Evolutionary conservation across 2,329 filamentous ascomycete species (phyloP).

Genomic region (Cladosporium sp.): DNA sequence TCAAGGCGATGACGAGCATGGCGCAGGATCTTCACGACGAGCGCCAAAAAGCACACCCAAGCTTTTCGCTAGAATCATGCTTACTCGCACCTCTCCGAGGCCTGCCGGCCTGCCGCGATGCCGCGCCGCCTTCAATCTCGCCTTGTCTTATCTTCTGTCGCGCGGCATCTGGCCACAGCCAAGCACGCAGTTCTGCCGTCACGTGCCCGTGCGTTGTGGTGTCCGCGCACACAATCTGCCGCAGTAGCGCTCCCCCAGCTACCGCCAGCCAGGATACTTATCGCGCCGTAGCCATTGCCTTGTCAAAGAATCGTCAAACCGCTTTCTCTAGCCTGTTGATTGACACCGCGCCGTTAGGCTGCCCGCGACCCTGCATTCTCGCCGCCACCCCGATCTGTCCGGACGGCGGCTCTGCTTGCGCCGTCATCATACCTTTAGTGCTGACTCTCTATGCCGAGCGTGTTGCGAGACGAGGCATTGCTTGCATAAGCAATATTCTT

Average conservation of each 20-base stretch:
- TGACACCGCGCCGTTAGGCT: neutral
- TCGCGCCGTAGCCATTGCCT: constrained; percentile 6
- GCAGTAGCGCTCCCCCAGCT: constrained; percentile 3
- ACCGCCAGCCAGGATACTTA: constrained; percentile 6
- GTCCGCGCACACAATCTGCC: constrained; percentile 5
- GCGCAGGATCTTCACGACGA: constrained; percentile 18
- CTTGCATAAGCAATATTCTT: neutral
- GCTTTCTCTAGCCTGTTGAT: neutral
- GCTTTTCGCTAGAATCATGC: constrained; percentile 14
- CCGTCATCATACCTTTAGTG: constrained; percentile 9
- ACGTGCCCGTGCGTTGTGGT: neutral
- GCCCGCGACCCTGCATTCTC: constrained; percentile 10
- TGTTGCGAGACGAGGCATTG: neutral
- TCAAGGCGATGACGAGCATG: constrained; percentile 6
- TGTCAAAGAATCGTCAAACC: constrained; percentile 18
- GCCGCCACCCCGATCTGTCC: constrained; percentile 1
- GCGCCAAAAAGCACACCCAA: constrained; percentile 13
- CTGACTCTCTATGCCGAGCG: neutral
- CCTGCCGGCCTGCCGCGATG: constrained; percentile 5
- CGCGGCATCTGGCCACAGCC: constrained; percentile 15
- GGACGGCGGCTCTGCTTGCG: constrained; percentile 11
- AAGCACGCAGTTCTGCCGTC: constrained; percentile 1
- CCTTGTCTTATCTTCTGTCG: constrained; percentile 12
- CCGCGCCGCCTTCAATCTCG: constrained; percentile 14
- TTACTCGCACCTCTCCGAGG: constrained; percentile 10